These are phyloP conservation scores for Didymella keratinophila DNA, from an alignment of 2,329 filamentous ascomycete species.

Conservation along the genomic window DNA sequence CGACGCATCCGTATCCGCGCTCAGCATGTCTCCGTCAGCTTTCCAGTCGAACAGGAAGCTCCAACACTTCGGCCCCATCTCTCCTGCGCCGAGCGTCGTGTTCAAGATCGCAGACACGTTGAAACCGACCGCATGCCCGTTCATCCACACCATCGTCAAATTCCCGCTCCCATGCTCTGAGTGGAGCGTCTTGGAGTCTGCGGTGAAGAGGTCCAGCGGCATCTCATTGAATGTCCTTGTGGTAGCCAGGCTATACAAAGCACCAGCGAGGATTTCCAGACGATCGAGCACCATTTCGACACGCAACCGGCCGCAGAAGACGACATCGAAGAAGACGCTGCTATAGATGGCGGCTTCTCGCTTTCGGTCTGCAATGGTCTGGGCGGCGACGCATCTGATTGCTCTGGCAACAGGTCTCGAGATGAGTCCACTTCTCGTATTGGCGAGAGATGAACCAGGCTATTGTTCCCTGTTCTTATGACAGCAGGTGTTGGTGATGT, in stretches of 20 bases:
- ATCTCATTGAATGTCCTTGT: not conserved
- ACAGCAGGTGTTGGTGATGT: not conserved
- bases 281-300: not conserved
- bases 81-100: not conserved
- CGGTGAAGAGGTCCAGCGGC: not conserved
- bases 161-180: conserved; percentile 5
- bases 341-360: not conserved
- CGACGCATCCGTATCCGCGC: not conserved
- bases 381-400: not conserved
- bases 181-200: not conserved
- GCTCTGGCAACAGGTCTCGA: not conserved
- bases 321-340: no score
- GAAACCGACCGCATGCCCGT: not conserved
- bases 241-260: not conserved
- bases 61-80: not conserved
- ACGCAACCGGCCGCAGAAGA: not conserved
- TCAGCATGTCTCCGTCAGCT: not conserved
- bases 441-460: not conserved
- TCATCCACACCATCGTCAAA: not conserved
- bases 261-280: not conserved
- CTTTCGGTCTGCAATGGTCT: not conserved
- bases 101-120: not conserved
- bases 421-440: not conserved
- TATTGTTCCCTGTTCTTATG: not conserved
- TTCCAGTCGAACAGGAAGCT: not conserved